A percentile compares a stretch with the other conserved stretches of the same genome.
phyloP scores from a whole-genome alignment of 129 eudicot species.

The Rutidosis leptorrhynchoides region DNA sequence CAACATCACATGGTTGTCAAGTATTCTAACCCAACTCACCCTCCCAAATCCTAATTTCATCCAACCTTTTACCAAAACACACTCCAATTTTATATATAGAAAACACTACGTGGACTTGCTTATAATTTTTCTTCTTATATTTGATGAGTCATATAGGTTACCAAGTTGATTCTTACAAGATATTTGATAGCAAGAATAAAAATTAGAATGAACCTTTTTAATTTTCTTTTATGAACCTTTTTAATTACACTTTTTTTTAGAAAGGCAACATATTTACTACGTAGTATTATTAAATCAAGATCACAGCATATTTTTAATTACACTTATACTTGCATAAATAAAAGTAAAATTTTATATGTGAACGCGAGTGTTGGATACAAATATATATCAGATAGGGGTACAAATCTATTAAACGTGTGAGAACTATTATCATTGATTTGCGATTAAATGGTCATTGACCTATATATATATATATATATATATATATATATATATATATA shows the following conservation, averaged over 20 bases:
- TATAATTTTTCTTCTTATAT: not conserved
- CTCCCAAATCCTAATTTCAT: slow-evolving; percentile 33
- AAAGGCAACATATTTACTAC: too few relatives aligned
- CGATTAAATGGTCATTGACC: too few relatives aligned
- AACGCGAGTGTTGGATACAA: not conserved
- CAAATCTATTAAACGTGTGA: not conserved
- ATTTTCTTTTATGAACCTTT: too few relatives aligned
- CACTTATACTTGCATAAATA: too few relatives aligned
- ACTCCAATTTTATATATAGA: slow-evolving; percentile 2
- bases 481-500: too few relatives aligned
- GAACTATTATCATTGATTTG: not conserved
- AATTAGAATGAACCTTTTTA: not conserved
- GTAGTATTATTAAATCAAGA: too few relatives aligned
- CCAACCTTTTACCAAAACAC: slow-evolving; percentile 36
- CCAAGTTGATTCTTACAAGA: not conserved
- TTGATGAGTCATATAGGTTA: not conserved
- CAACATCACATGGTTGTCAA: slow-evolving; percentile 33
- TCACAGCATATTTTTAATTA: too few relatives aligned
- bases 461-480: too few relatives aligned
- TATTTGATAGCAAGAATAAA: too few relatives aligned
- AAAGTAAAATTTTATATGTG: not conserved
- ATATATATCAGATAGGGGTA: not conserved
- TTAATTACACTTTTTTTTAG: too few relatives aligned
- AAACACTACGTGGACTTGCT: not conserved
- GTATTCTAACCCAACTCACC: slow-evolving; percentile 42